phyloP scores from a whole-genome alignment of 306 rosid genomes.

The Gynostemma pentaphyllum region DNA sequence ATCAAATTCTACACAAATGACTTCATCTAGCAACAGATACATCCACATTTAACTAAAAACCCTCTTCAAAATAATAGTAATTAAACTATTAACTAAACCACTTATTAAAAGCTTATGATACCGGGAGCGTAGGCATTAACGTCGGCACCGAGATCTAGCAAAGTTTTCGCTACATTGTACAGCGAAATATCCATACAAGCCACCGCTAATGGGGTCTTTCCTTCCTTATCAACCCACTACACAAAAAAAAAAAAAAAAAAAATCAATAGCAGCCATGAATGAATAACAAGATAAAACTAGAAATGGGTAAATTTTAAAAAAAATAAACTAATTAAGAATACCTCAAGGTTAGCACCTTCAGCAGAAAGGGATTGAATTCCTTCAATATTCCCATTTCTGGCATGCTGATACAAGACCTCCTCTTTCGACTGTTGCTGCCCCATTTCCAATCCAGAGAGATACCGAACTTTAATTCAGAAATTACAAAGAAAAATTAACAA shows the following conservation, averaged over 20 bases:
- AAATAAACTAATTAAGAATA: slow-evolving; percentile 10
- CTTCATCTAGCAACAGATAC: too few relatives aligned
- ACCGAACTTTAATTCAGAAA: background rate
- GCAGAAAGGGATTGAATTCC: slow-evolving; percentile 63
- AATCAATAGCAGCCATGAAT: slow-evolving; percentile 7
- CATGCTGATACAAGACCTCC: slow-evolving; percentile 69
- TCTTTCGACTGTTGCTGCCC: slow-evolving; percentile 79
- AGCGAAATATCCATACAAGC: slow-evolving; percentile 72
- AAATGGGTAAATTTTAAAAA: background rate
- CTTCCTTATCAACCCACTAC: slow-evolving; percentile 80
- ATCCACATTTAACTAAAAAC: too few relatives aligned
- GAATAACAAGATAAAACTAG: background rate
- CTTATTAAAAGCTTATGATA: too few relatives aligned
- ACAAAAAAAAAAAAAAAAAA: slow-evolving; percentile 1
- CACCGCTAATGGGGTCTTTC: slow-evolving; percentile 70
- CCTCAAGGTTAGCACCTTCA: slow-evolving; percentile 88
- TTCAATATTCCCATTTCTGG: slow-evolving; percentile 51
- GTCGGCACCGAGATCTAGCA: slow-evolving; percentile 90
- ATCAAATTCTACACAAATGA: too few relatives aligned
- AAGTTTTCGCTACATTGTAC: slow-evolving; percentile 45
- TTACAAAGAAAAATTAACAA: too few relatives aligned
- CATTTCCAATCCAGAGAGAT: slow-evolving; percentile 30
- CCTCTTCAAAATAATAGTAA: too few relatives aligned
- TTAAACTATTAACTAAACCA: too few relatives aligned
- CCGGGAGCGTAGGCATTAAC: slow-evolving; percentile 86